Evolutionary conservation across 495 filamentous ascomycete genomes (phyloP).

Genomic region (Cryomyces minteri): DNA sequence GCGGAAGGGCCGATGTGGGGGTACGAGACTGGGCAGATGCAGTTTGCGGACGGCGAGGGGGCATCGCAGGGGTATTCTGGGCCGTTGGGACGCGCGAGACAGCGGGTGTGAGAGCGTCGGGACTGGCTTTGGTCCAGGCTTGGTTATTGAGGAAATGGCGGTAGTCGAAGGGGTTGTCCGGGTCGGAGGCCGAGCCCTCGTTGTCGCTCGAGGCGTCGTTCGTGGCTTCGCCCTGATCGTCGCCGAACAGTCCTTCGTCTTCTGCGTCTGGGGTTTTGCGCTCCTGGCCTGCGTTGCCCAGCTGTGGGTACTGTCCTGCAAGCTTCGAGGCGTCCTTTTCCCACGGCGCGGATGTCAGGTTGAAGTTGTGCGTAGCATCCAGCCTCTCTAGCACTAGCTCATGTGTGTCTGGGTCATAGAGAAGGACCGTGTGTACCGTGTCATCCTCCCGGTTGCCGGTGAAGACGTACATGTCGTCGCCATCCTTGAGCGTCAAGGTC

Average conservation of each 20-base stretch:
- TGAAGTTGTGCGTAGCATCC: slow-evolving; percentile 5
- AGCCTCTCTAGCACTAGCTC: slow-evolving; percentile 5
- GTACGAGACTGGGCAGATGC: not conserved
- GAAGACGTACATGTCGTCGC: slow-evolving; percentile 2
- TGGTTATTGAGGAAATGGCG: slow-evolving; percentile 2
- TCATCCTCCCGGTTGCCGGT: not conserved
- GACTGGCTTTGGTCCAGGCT: not conserved
- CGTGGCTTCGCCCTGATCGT: slow-evolving; percentile 1
- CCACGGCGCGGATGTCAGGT: slow-evolving; percentile 7
- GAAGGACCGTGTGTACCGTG: slow-evolving; percentile 1
- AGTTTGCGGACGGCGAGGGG: not conserved
- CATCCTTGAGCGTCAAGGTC: slow-evolving; percentile 2
- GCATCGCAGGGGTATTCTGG: not conserved
- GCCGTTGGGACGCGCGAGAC: not conserved
- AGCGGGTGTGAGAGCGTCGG: not conserved
- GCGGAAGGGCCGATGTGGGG: not conserved
- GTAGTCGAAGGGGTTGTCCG: slow-evolving; percentile 7
- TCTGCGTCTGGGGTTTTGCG: not conserved
- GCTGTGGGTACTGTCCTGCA: slow-evolving; percentile 3
- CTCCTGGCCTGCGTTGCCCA: not conserved
- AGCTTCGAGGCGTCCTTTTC: slow-evolving; percentile 3
- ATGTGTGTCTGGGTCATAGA: slow-evolving; percentile 4
- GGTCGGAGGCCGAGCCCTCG: not conserved
- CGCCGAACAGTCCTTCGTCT: slow-evolving; percentile 4
- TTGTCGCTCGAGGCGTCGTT: not conserved